Evolutionary conservation across 2,329 filamentous ascomycete genomes (phyloP), one percentile per base, ranked within the genome.

Genomic region (Cadophora luteo-olivacea): DNA sequence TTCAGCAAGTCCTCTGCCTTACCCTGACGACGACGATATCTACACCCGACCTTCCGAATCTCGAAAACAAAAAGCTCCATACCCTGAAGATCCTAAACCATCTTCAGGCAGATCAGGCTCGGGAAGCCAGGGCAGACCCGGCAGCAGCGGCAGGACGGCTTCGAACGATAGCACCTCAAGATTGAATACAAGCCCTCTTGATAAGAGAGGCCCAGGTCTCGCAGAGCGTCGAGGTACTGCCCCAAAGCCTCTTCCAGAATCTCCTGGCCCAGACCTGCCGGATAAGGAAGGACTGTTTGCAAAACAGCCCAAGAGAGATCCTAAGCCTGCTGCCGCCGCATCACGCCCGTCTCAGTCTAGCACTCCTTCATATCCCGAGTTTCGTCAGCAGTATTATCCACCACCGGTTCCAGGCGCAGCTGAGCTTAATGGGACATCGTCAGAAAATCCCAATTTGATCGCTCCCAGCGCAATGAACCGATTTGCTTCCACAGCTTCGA

Each of bases 261-360:
- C 94, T 0, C 89, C 91, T 22, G 93, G 91, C 55, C 91, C 92
- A 24, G 91, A 91, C 69, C 84, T 85, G n/a, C 86, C 88, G 29
- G 92, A 96, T 71, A 91, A 90, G 75, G 90, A 93, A 66, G 91
- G 88, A n/a, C 82, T 97, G 64, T 97, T 97, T 79, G 91, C 92
- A 69, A 89, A 89, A 66, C 65, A 69, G 25, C 71, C 73, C 3
- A 73, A 80, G 80, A 79, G 72, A 84, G 82, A 74, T 82, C 81
- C 72, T 78, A 80, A 66, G 69, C 61, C 68, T 38, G 41, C 68
- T 51, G 63, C 71, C 54, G 68, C 61, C 22, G 65, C 67, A 64
- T 71, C 69, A 38, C 70, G 73, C 41, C 70, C 71, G 29, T 70
- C 73, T 32, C 71, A 76, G 61, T 51, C 72, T 51, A 64, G 49